These are phyloP conservation scores for Marasmius oreades DNA, from an alignment of 1,284 basidiomycete genomes.

Conservation along the genomic window DNA sequence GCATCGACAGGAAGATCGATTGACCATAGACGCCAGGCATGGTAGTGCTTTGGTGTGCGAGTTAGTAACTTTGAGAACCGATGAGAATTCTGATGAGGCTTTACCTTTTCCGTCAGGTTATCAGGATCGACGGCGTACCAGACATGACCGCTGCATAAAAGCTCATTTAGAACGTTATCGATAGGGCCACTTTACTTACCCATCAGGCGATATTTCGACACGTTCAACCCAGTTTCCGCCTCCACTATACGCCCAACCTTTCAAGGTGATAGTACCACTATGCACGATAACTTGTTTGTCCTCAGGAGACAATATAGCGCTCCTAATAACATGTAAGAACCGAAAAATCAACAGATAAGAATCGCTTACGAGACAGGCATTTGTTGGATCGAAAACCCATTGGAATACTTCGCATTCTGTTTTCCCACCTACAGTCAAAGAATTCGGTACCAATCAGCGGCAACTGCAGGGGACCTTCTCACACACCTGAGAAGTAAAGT, in stretches of 20 bases:
- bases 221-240: slow-evolving; percentile 55
- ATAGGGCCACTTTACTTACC: slow-evolving; percentile 27
- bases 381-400: slow-evolving; percentile 51
- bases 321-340: slow-evolving; percentile 27
- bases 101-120: slow-evolving; percentile 47
- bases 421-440: slow-evolving; percentile 39
- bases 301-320: slow-evolving; percentile 43
- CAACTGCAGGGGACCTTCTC: neutral
- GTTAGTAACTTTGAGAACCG: neutral
- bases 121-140: slow-evolving; percentile 47
- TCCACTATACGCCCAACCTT: slow-evolving; percentile 54
- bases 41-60: slow-evolving; percentile 38
- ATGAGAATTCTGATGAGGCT: neutral
- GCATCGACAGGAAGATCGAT: slow-evolving; percentile 50
- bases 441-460: neutral
- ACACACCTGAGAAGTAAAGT: slow-evolving; percentile 42
- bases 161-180: neutral
- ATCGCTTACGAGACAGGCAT: slow-evolving; percentile 53
- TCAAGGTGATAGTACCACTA: slow-evolving; percentile 41
- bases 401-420: slow-evolving; percentile 46
- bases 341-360: neutral
- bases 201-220: slow-evolving; percentile 52
- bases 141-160: slow-evolving; percentile 38
- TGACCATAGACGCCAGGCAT: slow-evolving; percentile 54
- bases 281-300: slow-evolving; percentile 49